phyloP scores from a whole-genome alignment of 2,329 filamentous ascomycete species.

The Leptodontidium sp. region DNA sequence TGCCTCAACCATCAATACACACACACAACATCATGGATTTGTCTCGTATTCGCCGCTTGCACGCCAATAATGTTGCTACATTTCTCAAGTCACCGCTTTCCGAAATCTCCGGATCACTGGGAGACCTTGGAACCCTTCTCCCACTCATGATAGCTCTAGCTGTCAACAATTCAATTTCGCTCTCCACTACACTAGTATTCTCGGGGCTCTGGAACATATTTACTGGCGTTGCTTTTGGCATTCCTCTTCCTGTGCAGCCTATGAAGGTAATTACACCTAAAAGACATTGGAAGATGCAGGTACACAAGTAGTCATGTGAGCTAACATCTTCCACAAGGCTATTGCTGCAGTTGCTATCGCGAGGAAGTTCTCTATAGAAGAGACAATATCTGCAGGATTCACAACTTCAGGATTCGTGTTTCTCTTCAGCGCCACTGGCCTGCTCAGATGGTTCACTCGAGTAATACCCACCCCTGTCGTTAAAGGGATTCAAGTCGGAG shows the following conservation, averaged over 20 bases:
- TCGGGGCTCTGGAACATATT: conserved; percentile 87
- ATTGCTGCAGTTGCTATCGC: conserved; percentile 91
- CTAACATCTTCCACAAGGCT: conserved; percentile 63
- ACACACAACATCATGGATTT: conserved; percentile 31
- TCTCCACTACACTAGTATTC: conserved; percentile 86
- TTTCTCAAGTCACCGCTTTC: conserved; percentile 64
- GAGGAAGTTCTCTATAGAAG: conserved; percentile 67
- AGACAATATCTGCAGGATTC: conserved; percentile 84
- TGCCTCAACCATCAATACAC: neutral
- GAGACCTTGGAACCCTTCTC: conserved; percentile 88
- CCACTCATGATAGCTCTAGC: conserved; percentile 90
- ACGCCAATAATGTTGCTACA: conserved; percentile 61
- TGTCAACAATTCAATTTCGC: conserved; percentile 77
- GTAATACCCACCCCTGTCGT: conserved; percentile 81
- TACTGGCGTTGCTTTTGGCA: conserved; percentile 83
- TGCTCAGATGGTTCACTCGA: conserved; percentile 77
- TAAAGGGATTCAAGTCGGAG: conserved; percentile 94
- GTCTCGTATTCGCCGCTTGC: conserved; percentile 38
- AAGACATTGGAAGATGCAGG: neutral
- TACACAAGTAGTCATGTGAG: conserved; percentile 18
- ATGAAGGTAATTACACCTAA: conserved; percentile 61
- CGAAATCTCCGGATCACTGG: conserved; percentile 88
- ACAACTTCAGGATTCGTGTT: conserved; percentile 79
- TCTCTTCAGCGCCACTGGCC: conserved; percentile 78
- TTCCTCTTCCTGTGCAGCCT: conserved; percentile 92